Evolutionary conservation across 768 basidiomycete species (phyloP).

Genomic region (Phylloporus arenicola): DNA sequence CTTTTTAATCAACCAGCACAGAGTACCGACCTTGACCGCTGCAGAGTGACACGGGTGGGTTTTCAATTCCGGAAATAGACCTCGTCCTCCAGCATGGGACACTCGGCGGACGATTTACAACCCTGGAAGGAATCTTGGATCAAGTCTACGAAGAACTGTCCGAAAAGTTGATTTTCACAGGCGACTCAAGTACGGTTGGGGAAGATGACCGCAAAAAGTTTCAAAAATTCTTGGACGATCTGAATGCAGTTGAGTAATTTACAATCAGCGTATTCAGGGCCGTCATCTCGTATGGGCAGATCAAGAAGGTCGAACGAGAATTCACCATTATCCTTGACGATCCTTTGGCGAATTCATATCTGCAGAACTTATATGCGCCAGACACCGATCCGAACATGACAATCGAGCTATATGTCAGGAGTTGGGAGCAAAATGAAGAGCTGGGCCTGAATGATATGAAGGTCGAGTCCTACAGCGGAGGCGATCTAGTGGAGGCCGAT

Average conservation of each 20-base stretch:
- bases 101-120: conserved; percentile 95
- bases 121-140: conserved; percentile 88
- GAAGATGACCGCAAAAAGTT: conserved; percentile 55
- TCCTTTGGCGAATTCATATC: conserved; percentile 90
- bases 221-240: conserved; percentile 63
- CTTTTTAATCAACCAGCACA: not conserved
- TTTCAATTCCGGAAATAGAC: conserved; percentile 91
- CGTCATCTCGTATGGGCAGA: conserved; percentile 34
- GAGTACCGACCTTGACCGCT: not conserved
- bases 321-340: conserved; percentile 96
- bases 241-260: conserved; percentile 58
- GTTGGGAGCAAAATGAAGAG: conserved; percentile 90
- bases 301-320: conserved; percentile 69
- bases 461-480: conserved; percentile 45
- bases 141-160: conserved; percentile 95
- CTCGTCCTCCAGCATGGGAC: conserved; percentile 89
- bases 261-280: too few species aligned
- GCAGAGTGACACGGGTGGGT: conserved; percentile 89
- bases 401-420: conserved; percentile 76
- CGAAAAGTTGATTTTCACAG: conserved; percentile 74
- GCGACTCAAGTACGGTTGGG: conserved; percentile 49
- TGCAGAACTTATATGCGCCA: conserved; percentile 96
- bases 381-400: conserved; percentile 94
- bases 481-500: conserved; percentile 3
- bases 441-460: conserved; percentile 89